Evolutionary conservation across 2,329 filamentous ascomycete genomes (phyloP).

Genomic region (Aspergillus caelatus): DNA sequence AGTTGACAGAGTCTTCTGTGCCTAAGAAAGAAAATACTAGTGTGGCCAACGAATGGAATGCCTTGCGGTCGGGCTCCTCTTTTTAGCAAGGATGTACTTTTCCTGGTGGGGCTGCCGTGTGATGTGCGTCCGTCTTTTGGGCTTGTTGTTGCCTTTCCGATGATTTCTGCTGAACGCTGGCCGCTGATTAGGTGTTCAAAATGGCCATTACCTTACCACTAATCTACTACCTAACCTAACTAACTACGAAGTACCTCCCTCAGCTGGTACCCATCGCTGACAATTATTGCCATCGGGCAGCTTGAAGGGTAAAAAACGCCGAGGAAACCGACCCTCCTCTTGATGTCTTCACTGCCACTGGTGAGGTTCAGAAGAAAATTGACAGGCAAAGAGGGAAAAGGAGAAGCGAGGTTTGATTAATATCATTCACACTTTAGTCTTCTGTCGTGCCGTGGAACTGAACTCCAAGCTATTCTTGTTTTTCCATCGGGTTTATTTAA

Average conservation of each 20-base stretch:
- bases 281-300: not conserved
- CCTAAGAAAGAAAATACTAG: not conserved
- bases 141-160: not conserved
- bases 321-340: not conserved
- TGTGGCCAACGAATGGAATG: not conserved
- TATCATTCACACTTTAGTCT: not conserved
- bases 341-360: not conserved
- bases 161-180: conserved; percentile 1
- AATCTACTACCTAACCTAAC: not conserved
- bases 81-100: conserved; percentile 12
- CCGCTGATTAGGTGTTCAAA: conserved; percentile 5
- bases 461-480: not conserved
- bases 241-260: not conserved
- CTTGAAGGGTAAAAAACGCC: not conserved
- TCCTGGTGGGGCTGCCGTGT: conserved; percentile 13
- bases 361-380: not conserved
- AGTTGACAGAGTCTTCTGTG: not conserved
- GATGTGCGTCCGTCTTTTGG: conserved; percentile 10
- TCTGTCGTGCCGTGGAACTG: conserved; percentile 1
- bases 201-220: conserved; percentile 2
- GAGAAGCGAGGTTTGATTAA: not conserved
- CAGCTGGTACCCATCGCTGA: not conserved
- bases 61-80: conserved; percentile 13
- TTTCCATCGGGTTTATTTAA: not conserved
- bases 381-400: not conserved